Evolutionary conservation across 73 alveolate species (phyloP).

Genomic region (Tetrahymena malaccensis): DNA sequence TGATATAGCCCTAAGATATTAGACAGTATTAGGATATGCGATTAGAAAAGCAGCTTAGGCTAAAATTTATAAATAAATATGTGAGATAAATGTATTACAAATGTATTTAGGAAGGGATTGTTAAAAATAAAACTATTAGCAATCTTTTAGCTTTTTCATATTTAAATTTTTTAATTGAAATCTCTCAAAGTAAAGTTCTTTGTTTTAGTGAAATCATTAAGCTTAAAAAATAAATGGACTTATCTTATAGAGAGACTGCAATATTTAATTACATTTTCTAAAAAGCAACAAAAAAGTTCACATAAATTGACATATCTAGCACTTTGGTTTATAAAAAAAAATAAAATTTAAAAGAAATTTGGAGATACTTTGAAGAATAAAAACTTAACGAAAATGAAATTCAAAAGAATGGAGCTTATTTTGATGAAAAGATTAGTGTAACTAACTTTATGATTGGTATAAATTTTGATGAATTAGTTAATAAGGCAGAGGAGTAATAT

Average conservation of each 20-base stretch:
- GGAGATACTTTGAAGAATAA: not conserved
- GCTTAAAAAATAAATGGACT: not conserved
- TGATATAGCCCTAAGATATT: not conserved
- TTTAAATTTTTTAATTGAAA: not conserved
- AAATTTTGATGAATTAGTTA: not conserved
- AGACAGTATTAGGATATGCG: not conserved
- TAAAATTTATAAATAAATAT: not conserved
- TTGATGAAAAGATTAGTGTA: not conserved
- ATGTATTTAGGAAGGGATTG: not conserved
- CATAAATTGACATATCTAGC: not conserved
- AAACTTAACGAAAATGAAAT: no score
- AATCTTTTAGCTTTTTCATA: not conserved
- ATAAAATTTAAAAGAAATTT: not conserved
- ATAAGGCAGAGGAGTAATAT: not conserved
- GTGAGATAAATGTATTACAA: not conserved
- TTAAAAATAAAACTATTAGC: not conserved
- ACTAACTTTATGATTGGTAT: not conserved
- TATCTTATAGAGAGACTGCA: not conserved
- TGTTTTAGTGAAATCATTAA: not conserved
- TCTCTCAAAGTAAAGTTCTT: not conserved
- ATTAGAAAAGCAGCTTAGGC: not conserved
- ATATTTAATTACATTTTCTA: not conserved
- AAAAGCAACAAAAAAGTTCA: not conserved
- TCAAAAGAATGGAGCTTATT: not conserved
- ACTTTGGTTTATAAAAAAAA: not conserved